Conservation (phyloP, 345 rosid species). For the Salix caprea region DNA sequence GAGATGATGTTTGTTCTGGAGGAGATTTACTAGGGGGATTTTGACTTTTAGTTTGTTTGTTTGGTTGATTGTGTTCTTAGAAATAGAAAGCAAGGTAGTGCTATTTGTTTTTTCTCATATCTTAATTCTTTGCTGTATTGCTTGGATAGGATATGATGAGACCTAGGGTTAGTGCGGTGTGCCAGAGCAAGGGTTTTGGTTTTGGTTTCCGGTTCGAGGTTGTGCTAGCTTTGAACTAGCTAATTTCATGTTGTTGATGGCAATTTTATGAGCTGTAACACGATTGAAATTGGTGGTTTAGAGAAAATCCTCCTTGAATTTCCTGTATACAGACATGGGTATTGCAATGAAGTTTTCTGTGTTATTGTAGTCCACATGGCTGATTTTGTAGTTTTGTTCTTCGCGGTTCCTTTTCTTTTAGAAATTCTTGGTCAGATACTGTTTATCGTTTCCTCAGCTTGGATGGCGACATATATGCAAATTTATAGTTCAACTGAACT, state of each 20-base stretch:
- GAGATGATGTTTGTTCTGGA: constrained; percentile 14
- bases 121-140: constrained; percentile 14
- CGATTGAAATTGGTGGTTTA: constrained; percentile 4
- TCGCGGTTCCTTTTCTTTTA: background rate
- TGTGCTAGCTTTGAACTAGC: constrained; percentile 10
- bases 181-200: constrained; percentile 5
- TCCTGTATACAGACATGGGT: background rate
- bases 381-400: background rate
- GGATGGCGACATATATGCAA: background rate
- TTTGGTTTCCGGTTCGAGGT: constrained; percentile 6
- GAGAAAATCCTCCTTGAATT: background rate
- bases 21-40: constrained; percentile 29
- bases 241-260: constrained; percentile 10
- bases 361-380: background rate
- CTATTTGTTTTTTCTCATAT: constrained; percentile 3
- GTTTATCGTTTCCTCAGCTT: background rate
- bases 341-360: background rate
- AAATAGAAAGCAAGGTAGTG: constrained; percentile 10
- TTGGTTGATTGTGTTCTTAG: constrained; percentile 13
- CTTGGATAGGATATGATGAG: constrained; percentile 1
- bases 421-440: background rate
- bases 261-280: constrained; percentile 16
- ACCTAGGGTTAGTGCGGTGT: background rate
- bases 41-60: constrained; percentile 31
- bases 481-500: background rate